phyloP scores from a whole-genome alignment of 2,329 filamentous ascomycete species.

The Berkeleyomyces rouxiae region DNA sequence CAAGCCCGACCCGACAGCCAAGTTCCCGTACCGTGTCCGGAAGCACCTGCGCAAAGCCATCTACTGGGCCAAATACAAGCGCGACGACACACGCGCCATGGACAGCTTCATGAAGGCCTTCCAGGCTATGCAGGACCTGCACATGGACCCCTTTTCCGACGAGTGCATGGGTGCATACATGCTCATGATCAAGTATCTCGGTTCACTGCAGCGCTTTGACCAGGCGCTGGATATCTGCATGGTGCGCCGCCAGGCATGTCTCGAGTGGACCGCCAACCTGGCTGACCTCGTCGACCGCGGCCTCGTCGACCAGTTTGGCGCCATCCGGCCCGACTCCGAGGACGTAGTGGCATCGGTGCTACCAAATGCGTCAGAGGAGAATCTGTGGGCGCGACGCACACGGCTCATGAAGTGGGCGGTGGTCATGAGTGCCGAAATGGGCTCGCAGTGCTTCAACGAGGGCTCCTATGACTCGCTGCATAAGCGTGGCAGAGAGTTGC shows the following conservation, averaged over 20 bases:
- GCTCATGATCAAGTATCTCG: constrained; percentile 61
- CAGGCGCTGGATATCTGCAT: constrained; percentile 64
- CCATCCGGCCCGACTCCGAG: constrained; percentile 19
- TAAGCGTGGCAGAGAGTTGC: constrained; percentile 45
- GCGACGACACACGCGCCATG: constrained; percentile 13
- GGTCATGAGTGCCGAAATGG: constrained; percentile 66
- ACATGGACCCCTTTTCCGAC: constrained; percentile 75
- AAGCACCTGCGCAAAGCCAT: constrained; percentile 13
- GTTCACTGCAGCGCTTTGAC: constrained; percentile 54
- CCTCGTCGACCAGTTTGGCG: constrained; percentile 26
- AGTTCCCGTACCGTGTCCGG: constrained; percentile 8
- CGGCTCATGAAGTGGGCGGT: constrained; percentile 58
- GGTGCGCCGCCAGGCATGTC: constrained; percentile 53
- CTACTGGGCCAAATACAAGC: constrained; percentile 14
- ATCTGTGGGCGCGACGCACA: constrained; percentile 40
- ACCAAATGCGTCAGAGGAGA: constrained; percentile 23
- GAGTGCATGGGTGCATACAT: constrained; percentile 84
- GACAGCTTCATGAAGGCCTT: constrained; percentile 8
- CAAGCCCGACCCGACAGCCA: constrained; percentile 5
- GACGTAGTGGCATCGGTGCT: constrained; percentile 14
- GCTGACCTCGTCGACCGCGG: constrained; percentile 34
- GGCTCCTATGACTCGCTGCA: constrained; percentile 57
- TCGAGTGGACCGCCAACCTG: constrained; percentile 40
- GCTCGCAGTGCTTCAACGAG: constrained; percentile 62
- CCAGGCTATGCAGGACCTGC: constrained; percentile 8